Percentiles rank a stretch among this genome's conserved stretches.
These are phyloP conservation scores for Backusella sp. DNA, from an alignment of 192 early-diverging fungal species.

Conservation along the genomic window DNA sequence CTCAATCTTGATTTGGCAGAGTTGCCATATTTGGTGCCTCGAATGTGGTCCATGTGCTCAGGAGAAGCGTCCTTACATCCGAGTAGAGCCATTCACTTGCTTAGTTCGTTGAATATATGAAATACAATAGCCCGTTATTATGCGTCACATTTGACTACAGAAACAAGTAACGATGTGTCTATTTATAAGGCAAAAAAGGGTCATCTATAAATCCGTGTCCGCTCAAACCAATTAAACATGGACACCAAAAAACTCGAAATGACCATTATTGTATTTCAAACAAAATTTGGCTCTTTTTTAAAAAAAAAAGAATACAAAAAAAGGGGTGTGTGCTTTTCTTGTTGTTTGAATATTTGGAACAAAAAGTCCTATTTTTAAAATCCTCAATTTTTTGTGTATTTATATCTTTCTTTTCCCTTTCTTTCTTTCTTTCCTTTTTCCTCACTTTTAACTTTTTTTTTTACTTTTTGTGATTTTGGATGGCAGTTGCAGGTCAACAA, in stretches of 20 bases:
- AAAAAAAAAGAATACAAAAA: neutral
- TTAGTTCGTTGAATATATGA: too few relatives aligned
- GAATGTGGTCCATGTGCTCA: too few relatives aligned
- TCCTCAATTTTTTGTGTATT: neutral
- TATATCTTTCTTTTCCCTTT: neutral
- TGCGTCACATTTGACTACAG: too few relatives aligned
- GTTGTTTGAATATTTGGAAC: neutral
- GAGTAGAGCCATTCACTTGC: too few relatives aligned
- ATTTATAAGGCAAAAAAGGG: neutral
- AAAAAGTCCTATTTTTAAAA: constrained; percentile 1
- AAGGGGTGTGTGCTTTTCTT: neutral
- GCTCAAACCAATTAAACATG: neutral
- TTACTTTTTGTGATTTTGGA: neutral
- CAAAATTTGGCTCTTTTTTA: neutral
- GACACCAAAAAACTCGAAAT: neutral
- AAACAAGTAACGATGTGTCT: too few relatives aligned
- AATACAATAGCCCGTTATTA: too few relatives aligned
- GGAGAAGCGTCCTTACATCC: too few relatives aligned
- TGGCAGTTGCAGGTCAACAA: constrained; percentile 16
- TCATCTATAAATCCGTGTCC: neutral
- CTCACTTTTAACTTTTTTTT: neutral
- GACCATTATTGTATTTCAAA: neutral
- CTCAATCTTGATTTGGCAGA: too few relatives aligned
- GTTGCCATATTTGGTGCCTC: too few relatives aligned
- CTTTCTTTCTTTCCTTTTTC: neutral